phyloP scores from a whole-genome alignment of 768 basidiomycete genomes.

The Cubamyces lactineus region DNA sequence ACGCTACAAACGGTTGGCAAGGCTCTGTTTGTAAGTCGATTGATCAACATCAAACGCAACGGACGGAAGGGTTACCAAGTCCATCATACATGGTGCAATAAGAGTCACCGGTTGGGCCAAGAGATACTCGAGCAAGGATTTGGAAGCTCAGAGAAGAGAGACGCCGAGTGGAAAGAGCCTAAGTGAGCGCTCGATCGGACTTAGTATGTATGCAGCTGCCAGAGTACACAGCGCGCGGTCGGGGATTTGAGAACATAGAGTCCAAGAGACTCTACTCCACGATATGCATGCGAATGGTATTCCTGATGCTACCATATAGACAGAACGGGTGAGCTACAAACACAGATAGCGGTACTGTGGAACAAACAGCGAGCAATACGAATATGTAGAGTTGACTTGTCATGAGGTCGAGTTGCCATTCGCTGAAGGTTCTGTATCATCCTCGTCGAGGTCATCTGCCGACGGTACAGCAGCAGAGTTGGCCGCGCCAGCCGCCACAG shows the following conservation, averaged over 20 bases:
- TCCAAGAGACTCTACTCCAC: background rate
- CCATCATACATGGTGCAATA: too few species aligned
- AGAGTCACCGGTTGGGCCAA: too few species aligned
- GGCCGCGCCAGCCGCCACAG: constrained; percentile 59
- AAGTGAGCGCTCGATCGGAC: too few species aligned
- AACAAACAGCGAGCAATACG: constrained; percentile 11
- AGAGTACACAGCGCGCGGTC: too few species aligned
- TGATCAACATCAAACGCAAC: too few species aligned
- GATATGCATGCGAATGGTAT: background rate
- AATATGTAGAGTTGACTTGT: background rate
- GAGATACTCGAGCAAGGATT: too few species aligned
- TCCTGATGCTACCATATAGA: constrained; percentile 8
- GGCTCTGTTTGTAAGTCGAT: too few species aligned
- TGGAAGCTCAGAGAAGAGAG: too few species aligned
- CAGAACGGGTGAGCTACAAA: constrained; percentile 22
- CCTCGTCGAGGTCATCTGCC: constrained; percentile 62
- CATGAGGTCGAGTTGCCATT: constrained; percentile 29
- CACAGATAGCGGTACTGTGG: constrained; percentile 17
- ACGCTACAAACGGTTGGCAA: too few species aligned
- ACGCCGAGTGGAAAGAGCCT: too few species aligned
- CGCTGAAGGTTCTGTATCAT: constrained; percentile 30
- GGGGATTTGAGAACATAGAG: background rate
- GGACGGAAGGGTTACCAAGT: too few species aligned
- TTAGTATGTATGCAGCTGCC: too few species aligned
- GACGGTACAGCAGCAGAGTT: constrained; percentile 76